Evolutionary conservation across 768 basidiomycete species (phyloP), one percentile per base, ranked within the genome.

Genomic region (Mycena amicta): DNA sequence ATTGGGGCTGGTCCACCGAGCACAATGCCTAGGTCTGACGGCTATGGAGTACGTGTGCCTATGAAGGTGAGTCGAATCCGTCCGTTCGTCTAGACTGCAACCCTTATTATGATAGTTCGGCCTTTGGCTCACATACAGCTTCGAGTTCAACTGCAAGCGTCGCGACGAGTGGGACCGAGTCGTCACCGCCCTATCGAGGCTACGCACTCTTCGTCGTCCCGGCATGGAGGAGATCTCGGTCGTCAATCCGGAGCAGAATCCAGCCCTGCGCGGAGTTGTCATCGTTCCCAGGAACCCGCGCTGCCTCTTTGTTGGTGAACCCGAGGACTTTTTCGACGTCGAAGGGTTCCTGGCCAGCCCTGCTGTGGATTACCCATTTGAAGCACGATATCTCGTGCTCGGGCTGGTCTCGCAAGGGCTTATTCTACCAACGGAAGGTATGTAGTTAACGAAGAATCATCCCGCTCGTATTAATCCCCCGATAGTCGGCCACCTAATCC

Each of bases 391-490:
- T 23, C 58, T 65, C 2, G 11, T 65, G 27, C 40, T 59, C 18
- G 64, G 64, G 8, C 58, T 65, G 26, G 50, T 65, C 26, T 59
- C 60, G 8, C 61, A 65, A 11, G 64, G 64, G 1, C 50, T 62
- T 1, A 1, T 65, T 1, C 52, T 62, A 20, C 55, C 61, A 1
- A n/a, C 15, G 6, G 55, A 65, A 53, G 59, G 59, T 64, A 37
- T 37, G 18, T 37, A 37, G 8, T 18, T n/a, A n/a, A n/a, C n/a
- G n/a, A n/a, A n/a, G n/a, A n/a, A n/a, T n/a, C n/a, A n/a, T n/a
- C n/a, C n/a, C n/a, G n/a, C n/a, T n/a, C n/a, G n/a, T n/a, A n/a
- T n/a, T n/a, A n/a, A n/a, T n/a, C n/a, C n/a, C n/a, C n/a, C n/a
- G n/a, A n/a, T 30, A 65, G 64, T 60, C 37, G 2, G 52, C 4